Conservation (phyloP, 208 protist species). For the Phytomonas sp. region DNA sequence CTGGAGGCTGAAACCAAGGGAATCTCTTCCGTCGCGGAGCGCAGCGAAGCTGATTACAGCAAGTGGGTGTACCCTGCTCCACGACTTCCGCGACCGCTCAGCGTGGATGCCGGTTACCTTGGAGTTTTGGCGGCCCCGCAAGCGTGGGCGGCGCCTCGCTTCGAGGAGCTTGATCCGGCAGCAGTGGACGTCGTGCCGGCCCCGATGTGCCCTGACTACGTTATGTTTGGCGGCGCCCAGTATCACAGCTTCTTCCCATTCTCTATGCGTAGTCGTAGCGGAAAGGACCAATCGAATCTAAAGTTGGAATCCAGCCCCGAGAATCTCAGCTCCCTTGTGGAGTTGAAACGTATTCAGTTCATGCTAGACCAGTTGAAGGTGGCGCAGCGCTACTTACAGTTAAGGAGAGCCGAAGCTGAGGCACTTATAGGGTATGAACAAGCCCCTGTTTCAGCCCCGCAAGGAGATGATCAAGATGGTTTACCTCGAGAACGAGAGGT, state of each 20-base stretch:
- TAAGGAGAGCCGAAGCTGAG: conserved; percentile 14
- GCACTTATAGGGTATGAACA: not conserved
- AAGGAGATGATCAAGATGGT: not conserved
- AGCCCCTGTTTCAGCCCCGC: not conserved
- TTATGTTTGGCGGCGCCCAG: conserved; percentile 75
- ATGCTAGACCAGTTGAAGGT: conserved; percentile 69
- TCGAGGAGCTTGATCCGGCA: conserved; percentile 22
- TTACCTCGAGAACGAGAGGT: not conserved
- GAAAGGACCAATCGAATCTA: not conserved
- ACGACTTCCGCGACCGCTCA: conserved; percentile 2
- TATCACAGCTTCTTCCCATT: conserved; percentile 26
- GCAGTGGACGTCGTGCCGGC: conserved; percentile 20
- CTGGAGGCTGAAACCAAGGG: not conserved
- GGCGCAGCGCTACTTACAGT: conserved; percentile 51
- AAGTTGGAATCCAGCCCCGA: not conserved
- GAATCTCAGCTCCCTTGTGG: conserved; percentile 2
- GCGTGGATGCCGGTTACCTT: conserved; percentile 7
- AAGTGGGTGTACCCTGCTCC: conserved; percentile 22
- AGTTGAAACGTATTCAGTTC: conserved; percentile 33
- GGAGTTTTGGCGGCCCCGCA: conserved; percentile 24
- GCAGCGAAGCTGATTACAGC: conserved; percentile 18
- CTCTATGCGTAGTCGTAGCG: not conserved
- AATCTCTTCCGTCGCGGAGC: not conserved
- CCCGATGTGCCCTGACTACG: conserved; percentile 44
- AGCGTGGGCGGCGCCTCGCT: conserved; percentile 12